Evolutionary conservation across 495 filamentous ascomycete genomes (phyloP).

Genomic region (Aspergillus bridgeri): DNA sequence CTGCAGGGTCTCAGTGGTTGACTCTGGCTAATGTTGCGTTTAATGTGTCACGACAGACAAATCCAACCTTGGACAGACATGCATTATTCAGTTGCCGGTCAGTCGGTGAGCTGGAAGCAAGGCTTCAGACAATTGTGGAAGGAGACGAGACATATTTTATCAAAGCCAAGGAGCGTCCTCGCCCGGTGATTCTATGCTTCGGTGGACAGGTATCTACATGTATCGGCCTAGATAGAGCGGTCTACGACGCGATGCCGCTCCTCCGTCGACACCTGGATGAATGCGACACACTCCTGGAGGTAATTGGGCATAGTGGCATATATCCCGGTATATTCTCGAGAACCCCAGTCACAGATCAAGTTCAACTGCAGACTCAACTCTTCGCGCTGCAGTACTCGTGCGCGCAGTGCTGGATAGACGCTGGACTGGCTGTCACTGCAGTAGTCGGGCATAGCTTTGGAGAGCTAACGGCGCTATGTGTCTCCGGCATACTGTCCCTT

Average conservation of each 20-base stretch:
- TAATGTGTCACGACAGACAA: constrained; percentile 16
- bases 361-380: constrained; percentile 41
- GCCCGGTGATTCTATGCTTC: constrained; percentile 50
- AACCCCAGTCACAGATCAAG: constrained; percentile 31
- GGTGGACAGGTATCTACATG: constrained; percentile 49
- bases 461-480: constrained; percentile 40
- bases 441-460: constrained; percentile 54
- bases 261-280: constrained; percentile 36
- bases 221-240: constrained; percentile 35
- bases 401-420: constrained; percentile 47
- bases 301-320: constrained; percentile 32
- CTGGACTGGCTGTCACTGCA: constrained; percentile 28
- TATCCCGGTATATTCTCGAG: constrained; percentile 49
- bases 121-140: neutral
- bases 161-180: constrained; percentile 12
- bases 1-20: neutral
- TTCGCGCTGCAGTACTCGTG: constrained; percentile 50
- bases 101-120: constrained; percentile 5
- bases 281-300: constrained; percentile 12
- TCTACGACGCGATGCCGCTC: constrained; percentile 34
- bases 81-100: constrained; percentile 9
- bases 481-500: constrained; percentile 36
- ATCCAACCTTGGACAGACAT: constrained; percentile 13
- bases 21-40: constrained; percentile 16
- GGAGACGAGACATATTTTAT: constrained; percentile 6